Base-by-base conservation (phyloP, 148 eudicot genomes). In the Silene latifolia region DNA sequence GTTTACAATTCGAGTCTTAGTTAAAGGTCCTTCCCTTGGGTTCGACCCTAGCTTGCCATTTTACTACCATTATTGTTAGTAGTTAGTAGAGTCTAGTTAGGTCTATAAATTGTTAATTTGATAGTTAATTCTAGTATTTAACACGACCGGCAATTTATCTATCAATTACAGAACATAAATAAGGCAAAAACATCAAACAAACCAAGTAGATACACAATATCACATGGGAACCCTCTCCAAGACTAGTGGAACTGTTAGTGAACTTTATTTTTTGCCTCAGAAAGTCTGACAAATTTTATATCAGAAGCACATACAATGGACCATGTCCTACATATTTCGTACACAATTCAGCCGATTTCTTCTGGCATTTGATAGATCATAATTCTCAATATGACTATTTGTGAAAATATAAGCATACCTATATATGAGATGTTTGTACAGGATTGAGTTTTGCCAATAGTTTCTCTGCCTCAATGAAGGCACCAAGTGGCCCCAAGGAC, bases 361-460 rank as follows among this genome's bases (percentile, higher is more conserved):
- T 60, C 27, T 11, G 42, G 68, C n/a, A 71, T 23, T 58, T 48
- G 27, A 65, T 53, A 58, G 1, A 47, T 64, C 29, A 57, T 35
- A 62, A 70, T 24, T 47, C 23, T 24, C 69, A 62, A 5, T 58
- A 42, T 56, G 64, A 23, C 20, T 18, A 27, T 70, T 44, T 64
- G 19, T 27, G 29, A 27, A 27, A 1, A 27, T 27, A 27, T 27
- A 27, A 27, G 29, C 29, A 27, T 27, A 27, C 29, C 29, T 27
- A 27, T 27, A 27, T 27, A 27, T 27, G 29, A 27, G 75, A 67
- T 13, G 54, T 53, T 63, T 80, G 56, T 46, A 14, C 71, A 69
- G 96, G 97, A 82, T 90, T 90, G 65, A 95, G 84, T 85, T 86
- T 90, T 74, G 84, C 87, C 85, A 95, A 83, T 76, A 95, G 77